Evolutionary conservation across 192 early-diverging fungal genomes (phyloP), one percentile per base, ranked within the genome.

Genomic region (Obelidium mucronatum): DNA sequence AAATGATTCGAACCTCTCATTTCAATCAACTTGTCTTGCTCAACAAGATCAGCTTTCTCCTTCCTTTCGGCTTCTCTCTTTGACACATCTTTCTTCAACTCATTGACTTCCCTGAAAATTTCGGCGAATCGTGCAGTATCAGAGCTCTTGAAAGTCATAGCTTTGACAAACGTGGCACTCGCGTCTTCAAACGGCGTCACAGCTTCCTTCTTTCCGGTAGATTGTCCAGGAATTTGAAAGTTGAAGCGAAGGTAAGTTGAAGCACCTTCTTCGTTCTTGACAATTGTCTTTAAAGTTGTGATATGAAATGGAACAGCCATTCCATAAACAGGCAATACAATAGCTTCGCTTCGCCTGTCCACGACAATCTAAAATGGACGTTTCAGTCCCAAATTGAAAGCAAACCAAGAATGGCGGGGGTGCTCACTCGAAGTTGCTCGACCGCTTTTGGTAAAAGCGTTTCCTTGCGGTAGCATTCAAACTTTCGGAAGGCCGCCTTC

Each of bases 281-380:
- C 92, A 5, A 94, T 91, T 79, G 94, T 98, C 76, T 99, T 98
- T 40, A 99, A 78, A 1, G 96, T 96, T 15, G 95, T 94, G 67
- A 99, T 94, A 80, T 99, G 98, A 87, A 99, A 97, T 35, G 98
- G 98, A 17, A 99, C 98, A 1, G 97, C 91, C 79, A 94, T 89
- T 26, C 97, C 97, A 77, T 97, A 97, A 44, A 99, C 92, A 5
- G 98, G 98, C 55, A 98, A 82, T 44, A 99, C 90, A 53, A 99
- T 86, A 3, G 97, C 87, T 51, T 98, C 94, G 42, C 89, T 91
- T 37, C 90, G 89, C 63, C 88, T 84, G 83, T 99, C 98, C 0
- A 99, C 95, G 48, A 93, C 72, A 77, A 99, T 98, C 91, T 94
- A 78, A 34, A 33, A 1, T n/a, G 6, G 28, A 22, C 34, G 1